Evolutionary conservation across 1,139 yeast species (phyloP).

Genomic region (Pichia sp.): DNA sequence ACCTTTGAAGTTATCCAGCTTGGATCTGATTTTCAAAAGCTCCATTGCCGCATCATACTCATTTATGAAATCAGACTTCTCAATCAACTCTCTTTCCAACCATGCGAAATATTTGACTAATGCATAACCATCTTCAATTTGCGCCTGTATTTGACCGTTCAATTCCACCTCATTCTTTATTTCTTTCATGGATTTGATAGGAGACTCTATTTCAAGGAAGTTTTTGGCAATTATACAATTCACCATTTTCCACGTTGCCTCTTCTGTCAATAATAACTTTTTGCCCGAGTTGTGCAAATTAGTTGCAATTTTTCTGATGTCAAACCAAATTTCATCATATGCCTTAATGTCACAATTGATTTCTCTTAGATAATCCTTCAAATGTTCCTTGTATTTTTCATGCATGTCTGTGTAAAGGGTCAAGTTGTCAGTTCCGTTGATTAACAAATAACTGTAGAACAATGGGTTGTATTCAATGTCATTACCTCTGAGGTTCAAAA

Average conservation of each 20-base stretch:
- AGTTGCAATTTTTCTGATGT: conserved; percentile 43
- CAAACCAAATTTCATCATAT: conserved; percentile 55
- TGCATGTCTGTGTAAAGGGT: conserved; percentile 55
- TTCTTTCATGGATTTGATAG: conserved; percentile 71
- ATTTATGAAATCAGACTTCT: conserved; percentile 57
- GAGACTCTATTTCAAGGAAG: conserved; percentile 51
- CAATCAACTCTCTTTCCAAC: conserved; percentile 65
- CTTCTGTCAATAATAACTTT: conserved; percentile 57
- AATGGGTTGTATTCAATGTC: conserved; percentile 91
- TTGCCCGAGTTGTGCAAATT: conserved; percentile 37
- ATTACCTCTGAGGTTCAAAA: conserved; percentile 78
- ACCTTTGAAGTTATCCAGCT: conserved; percentile 65
- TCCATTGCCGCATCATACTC: conserved; percentile 79
- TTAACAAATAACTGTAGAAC: conserved; percentile 73
- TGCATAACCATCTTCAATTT: conserved; percentile 84
- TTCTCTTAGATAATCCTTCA: conserved; percentile 35
- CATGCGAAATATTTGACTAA: conserved; percentile 76
- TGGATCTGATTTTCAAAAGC: conserved; percentile 57
- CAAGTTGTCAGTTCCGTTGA: conserved; percentile 47
- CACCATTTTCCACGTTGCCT: conserved; percentile 80
- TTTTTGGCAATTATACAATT: conserved; percentile 39
- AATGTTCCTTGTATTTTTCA: conserved; percentile 30
- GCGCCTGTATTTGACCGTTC: conserved; percentile 72
- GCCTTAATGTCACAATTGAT: conserved; percentile 46
- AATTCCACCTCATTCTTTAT: conserved; percentile 73